These are phyloP conservation scores for Parascedosporium putredinis DNA, from an alignment of 2,329 filamentous ascomycete genomes.

Conservation along the genomic window DNA sequence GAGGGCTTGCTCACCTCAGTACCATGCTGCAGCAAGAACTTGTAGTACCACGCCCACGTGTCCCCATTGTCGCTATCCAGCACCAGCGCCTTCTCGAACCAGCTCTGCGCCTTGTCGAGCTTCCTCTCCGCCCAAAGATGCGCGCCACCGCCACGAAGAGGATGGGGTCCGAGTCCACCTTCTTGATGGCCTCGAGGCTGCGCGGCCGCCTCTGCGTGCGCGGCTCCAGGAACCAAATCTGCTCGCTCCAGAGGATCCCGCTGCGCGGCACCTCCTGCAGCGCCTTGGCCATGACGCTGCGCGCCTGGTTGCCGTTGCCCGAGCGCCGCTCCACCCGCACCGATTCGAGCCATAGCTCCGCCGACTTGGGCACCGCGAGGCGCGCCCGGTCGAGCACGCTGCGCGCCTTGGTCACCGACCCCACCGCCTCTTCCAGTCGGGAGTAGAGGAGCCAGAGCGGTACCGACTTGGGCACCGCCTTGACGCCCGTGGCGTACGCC, in stretches of 20 bases:
- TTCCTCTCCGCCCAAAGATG: constrained; percentile 93
- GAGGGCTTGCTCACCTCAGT: constrained; percentile 41
- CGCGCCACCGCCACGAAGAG: constrained; percentile 87
- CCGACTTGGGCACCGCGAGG: constrained; percentile 73
- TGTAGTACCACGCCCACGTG: constrained; percentile 97
- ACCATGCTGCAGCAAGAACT: constrained; percentile 84
- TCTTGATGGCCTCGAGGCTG: constrained; percentile 89
- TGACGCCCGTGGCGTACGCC: constrained; percentile 78
- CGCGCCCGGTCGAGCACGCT: constrained; percentile 88
- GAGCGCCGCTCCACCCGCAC: constrained; percentile 84
- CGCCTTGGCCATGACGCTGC: constrained; percentile 85
- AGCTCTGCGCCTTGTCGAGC: constrained; percentile 87
- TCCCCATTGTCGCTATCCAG: constrained; percentile 82
- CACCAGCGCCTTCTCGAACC: constrained; percentile 94
- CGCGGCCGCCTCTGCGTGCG: constrained; percentile 88
- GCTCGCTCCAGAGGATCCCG: constrained; percentile 84
- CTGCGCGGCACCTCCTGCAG: constrained; percentile 83
- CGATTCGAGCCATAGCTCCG: constrained; percentile 86
- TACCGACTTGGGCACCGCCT: constrained; percentile 74
- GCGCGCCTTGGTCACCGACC: constrained; percentile 80
- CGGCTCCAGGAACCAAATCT: constrained; percentile 87
- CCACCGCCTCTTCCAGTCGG: constrained; percentile 75
- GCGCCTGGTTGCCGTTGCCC: constrained; percentile 72
- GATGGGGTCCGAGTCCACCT: constrained; percentile 83
- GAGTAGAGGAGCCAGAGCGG: constrained; percentile 84